These are phyloP conservation scores for Naegleria gruberi DNA, from an alignment of 208 protist species.

Conservation along the genomic window DNA sequence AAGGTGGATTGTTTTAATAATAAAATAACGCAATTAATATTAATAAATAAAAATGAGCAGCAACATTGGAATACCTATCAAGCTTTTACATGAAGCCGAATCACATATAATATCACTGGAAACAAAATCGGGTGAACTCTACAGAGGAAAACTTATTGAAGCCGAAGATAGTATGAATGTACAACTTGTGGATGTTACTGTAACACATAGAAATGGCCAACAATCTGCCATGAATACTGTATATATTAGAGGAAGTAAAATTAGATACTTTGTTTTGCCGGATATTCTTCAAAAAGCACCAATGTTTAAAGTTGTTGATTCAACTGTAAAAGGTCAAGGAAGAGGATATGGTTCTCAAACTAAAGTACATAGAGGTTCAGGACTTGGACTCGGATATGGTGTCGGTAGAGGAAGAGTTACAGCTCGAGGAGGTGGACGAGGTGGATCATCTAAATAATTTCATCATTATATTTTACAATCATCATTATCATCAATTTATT, in stretches of 20 bases:
- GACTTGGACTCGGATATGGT: neutral
- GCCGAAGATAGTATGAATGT: constrained; percentile 83
- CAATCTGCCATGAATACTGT: constrained; percentile 53
- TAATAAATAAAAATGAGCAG: constrained; percentile 22
- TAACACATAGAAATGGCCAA: constrained; percentile 58
- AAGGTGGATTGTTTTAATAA: too few relatives aligned
- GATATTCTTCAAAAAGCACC: constrained; percentile 67
- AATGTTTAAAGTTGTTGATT: constrained; percentile 53
- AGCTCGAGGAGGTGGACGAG: neutral
- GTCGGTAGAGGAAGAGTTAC: neutral
- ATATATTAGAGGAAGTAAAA: constrained; percentile 71
- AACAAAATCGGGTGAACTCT: constrained; percentile 73
- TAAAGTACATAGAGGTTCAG: neutral
- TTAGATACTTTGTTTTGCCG: constrained; percentile 80
- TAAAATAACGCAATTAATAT: too few relatives aligned
- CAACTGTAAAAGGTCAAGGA: neutral
- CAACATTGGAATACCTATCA: constrained; percentile 70
- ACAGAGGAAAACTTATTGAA: constrained; percentile 67
- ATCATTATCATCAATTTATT: neutral
- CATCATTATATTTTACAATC: neutral
- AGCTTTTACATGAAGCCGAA: constrained; percentile 80
- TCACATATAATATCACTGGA: constrained; percentile 75
- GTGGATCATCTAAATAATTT: neutral
- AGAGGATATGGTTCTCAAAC: constrained; percentile 3
- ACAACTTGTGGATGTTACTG: constrained; percentile 60